These are phyloP conservation scores for Boletus patriciae DNA, from an alignment of 768 basidiomycete genomes.

Conservation along the genomic window DNA sequence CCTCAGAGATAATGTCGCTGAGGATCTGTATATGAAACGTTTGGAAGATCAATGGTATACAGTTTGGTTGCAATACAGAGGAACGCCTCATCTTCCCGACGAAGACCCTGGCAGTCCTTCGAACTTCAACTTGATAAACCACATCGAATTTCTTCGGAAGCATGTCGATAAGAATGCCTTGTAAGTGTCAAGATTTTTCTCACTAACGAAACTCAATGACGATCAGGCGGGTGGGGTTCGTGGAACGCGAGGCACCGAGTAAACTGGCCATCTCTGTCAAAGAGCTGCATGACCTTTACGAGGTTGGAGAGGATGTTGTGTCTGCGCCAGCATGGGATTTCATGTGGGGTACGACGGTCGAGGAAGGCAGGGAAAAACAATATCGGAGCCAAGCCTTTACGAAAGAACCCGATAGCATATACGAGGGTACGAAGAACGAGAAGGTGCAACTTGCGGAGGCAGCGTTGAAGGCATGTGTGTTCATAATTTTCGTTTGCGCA, in stretches of 20 bases:
- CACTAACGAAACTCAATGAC: constrained; percentile 14
- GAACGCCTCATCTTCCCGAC: constrained; percentile 68
- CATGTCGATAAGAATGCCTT: constrained; percentile 84
- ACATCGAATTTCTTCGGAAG: constrained; percentile 75
- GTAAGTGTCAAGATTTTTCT: constrained; percentile 48
- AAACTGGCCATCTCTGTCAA: constrained; percentile 46
- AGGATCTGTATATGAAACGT: constrained; percentile 72
- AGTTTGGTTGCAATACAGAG: constrained; percentile 71
- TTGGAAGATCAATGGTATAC: constrained; percentile 82
- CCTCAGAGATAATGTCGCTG: constrained; percentile 60
- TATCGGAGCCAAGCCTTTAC: constrained; percentile 59
- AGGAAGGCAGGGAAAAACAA: constrained; percentile 74
- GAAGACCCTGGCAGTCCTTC: constrained; percentile 62
- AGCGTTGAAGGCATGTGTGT: constrained; percentile 59
- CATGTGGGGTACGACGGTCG: constrained; percentile 68
- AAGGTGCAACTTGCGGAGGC: constrained; percentile 59
- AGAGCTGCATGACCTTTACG: constrained; percentile 46
- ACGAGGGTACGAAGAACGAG: constrained; percentile 31
- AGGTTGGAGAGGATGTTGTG: constrained; percentile 47
- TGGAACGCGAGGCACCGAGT: constrained; percentile 41
- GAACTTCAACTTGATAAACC: constrained; percentile 79
- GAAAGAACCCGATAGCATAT: constrained; percentile 37
- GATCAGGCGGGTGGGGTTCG: constrained; percentile 61
- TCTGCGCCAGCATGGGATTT: constrained; percentile 62
- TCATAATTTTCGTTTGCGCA: neutral